Evolutionary conservation across 1,284 basidiomycete genomes (phyloP).

Genomic region (Tilletia walkeri): DNA sequence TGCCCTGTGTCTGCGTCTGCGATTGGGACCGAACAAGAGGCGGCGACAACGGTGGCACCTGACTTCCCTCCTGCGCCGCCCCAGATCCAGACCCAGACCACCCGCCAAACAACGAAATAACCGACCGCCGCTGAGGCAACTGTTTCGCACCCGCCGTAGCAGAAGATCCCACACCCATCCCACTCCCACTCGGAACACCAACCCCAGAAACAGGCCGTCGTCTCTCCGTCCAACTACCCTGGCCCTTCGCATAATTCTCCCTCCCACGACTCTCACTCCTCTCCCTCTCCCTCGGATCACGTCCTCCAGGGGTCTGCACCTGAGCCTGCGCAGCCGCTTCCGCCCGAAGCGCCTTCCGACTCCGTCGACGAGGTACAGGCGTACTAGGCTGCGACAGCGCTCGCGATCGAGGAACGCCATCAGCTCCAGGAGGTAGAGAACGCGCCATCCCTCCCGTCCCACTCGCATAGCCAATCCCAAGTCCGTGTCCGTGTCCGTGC

Average conservation of each 20-base stretch:
- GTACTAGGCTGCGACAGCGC: neutral
- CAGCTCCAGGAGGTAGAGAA: neutral
- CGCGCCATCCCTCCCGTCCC: neutral
- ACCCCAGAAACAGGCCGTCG: neutral
- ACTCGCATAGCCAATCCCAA: neutral
- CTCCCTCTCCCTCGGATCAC: neutral
- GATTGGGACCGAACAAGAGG: too few species aligned
- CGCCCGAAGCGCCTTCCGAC: conserved; percentile 1
- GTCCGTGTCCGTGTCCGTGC: neutral
- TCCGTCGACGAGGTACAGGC: neutral
- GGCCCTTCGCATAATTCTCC: conserved; percentile 8
- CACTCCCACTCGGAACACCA: neutral
- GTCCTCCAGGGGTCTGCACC: neutral
- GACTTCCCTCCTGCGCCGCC: too few species aligned
- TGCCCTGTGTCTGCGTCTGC: too few species aligned
- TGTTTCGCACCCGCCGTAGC: neutral
- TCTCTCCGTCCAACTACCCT: conserved; percentile 14
- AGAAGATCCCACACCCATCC: neutral
- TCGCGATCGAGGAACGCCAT: neutral
- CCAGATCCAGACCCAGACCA: conserved; percentile 8
- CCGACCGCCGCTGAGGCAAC: conserved; percentile 4
- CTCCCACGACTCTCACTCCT: neutral
- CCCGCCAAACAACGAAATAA: neutral
- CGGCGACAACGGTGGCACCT: too few species aligned
- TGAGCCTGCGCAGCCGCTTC: conserved; percentile 2